Base-by-base conservation (phyloP, 1,284 basidiomycete species). In the Omphalotus olearius region DNA sequence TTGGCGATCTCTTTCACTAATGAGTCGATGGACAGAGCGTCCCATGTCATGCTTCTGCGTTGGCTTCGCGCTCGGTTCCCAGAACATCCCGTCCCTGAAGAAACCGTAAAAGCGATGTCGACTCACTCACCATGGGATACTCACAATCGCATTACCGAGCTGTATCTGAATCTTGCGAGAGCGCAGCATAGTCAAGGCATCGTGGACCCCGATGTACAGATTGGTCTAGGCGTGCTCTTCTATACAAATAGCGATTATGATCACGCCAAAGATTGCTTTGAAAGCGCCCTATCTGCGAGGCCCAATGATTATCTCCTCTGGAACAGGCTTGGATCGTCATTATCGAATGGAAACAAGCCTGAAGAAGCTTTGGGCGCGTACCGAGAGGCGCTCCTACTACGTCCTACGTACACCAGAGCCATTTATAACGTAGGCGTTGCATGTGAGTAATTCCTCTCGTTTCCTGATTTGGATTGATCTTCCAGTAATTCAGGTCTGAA, bases 351-450 rank as follows among this genome's bases (percentile, higher is more conserved):
- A 1, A 93, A 85, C 55, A 89, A 92, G 60, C 91, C 96, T 0
- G 97, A 99, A 68, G 92, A 97, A 66, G 96, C 97, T 2, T 80
- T 99, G 30, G 91, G 92, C 38, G 95, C 94, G 11, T 99, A 99
- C 67, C 80, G 91, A 56, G 86, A 94, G 65, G 97, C 97, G 0
- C 74, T 99, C n/a, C 87, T 88, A 62, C 73, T 98, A 45, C 84
- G 95, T 38, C 97, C 97, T 13, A 95, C 93, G 2, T 99, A 98
- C 66, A 98, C 97, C 0, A 83, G 97, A 10, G 97, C 96, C 5
- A 94, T 98, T 35, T 98, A 97, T 67, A 99, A 99, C 64, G 89
- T 99, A 33, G 94, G 93, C 35, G 95, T 98, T 20, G 93, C 94
- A 17, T 98, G 95, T 91, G 62, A 61, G 80, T 75, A 23, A 30